phyloP scores from a whole-genome alignment of 2,329 filamentous ascomycete genomes.

The Fusarium floridanum region DNA sequence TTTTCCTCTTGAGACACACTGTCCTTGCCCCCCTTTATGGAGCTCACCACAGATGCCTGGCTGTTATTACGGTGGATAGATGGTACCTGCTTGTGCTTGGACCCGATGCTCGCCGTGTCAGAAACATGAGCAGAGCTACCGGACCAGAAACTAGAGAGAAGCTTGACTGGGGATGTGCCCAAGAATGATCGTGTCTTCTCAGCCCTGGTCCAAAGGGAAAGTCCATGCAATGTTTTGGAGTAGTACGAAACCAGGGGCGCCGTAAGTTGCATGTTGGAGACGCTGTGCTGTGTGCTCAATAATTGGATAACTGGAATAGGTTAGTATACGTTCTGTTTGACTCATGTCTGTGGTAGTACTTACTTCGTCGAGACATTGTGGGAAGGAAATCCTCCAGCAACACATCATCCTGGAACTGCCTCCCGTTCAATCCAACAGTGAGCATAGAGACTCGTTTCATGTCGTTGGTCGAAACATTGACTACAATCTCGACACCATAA shows the following conservation, averaged over 20 bases:
- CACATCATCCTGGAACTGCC: constrained; percentile 80
- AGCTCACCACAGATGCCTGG: constrained; percentile 67
- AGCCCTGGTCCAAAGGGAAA: constrained; percentile 73
- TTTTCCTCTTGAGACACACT: constrained; percentile 59
- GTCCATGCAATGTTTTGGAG: constrained; percentile 78
- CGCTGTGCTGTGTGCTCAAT: constrained; percentile 76
- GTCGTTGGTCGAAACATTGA: constrained; percentile 71
- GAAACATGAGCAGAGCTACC: constrained; percentile 64
- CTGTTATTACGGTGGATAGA: constrained; percentile 60
- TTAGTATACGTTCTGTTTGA: constrained; percentile 49
- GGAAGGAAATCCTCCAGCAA: constrained; percentile 79
- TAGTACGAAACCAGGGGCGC: constrained; percentile 82
- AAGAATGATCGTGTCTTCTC: constrained; percentile 78
- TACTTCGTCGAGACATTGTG: constrained; percentile 80
- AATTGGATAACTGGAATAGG: constrained; percentile 74
- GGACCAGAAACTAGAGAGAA: constrained; percentile 85
- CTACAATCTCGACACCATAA: constrained; percentile 78
- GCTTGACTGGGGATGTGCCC: constrained; percentile 88
- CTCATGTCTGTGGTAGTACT: constrained; percentile 47
- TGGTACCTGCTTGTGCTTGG: constrained; percentile 58
- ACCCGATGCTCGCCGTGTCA: constrained; percentile 43
- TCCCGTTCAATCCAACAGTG: constrained; percentile 75
- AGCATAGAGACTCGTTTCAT: constrained; percentile 63
- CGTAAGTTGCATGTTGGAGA: constrained; percentile 73
- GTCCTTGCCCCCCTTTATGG: constrained; percentile 61